Conservation (phyloP, 129 eudicot species). For the Silybum marianum region DNA sequence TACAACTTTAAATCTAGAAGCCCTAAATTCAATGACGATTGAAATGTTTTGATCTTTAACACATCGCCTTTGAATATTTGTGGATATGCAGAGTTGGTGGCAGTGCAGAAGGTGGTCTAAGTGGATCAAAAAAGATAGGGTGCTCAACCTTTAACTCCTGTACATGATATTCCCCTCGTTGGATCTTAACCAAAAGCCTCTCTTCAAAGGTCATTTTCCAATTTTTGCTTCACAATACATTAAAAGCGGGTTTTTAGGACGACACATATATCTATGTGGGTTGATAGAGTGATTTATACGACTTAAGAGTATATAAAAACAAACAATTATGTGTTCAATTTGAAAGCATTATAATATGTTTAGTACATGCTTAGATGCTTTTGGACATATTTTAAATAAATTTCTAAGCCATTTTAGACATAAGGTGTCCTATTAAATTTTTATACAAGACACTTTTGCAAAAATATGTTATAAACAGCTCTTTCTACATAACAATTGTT, state of each 20-base stretch:
- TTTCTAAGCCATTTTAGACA: neutral
- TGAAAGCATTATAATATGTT: neutral
- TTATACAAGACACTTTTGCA: neutral
- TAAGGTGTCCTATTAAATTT: neutral
- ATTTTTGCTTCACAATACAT: neutral
- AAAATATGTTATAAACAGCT: neutral
- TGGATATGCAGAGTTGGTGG: neutral
- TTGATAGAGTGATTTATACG: neutral
- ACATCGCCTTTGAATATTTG: neutral
- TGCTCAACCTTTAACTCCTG: neutral
- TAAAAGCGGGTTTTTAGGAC: neutral
- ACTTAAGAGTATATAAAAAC: no score
- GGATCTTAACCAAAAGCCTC: neutral
- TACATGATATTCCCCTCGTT: neutral
- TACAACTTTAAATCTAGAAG: neutral
- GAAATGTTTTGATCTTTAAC: neutral
- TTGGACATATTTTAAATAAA: neutral
- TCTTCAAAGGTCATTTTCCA: neutral
- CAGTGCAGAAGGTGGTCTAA: neutral
- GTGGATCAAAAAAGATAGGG: neutral
- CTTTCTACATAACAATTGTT: neutral
- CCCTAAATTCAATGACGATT: neutral
- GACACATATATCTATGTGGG: neutral
- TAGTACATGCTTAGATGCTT: no score
- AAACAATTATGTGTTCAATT: no score